A percentile compares a stretch with the other conserved stretches of the same genome.
phyloP scores from a whole-genome alignment of 106 monocot genomes.

The Apostasia shenzhenica region DNA sequence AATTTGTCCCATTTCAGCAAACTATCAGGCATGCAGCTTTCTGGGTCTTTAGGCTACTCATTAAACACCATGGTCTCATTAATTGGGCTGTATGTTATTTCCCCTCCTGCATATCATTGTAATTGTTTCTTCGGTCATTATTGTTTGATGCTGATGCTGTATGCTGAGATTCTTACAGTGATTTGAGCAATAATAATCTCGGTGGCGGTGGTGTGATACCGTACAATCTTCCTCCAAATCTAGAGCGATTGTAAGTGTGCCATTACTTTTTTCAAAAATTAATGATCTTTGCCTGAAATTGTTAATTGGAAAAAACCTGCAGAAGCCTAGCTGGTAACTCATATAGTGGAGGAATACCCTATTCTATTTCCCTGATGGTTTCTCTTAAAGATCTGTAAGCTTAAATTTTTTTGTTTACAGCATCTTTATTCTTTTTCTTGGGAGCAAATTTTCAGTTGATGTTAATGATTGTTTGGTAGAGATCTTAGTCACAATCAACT shows the following conservation, averaged over 20 bases:
- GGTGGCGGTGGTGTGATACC: slow-evolving; percentile 41
- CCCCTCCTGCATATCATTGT: not conserved
- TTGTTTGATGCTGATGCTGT: not conserved
- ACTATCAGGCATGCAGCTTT: slow-evolving; percentile 42
- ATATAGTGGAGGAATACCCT: slow-evolving; percentile 42
- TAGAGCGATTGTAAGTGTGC: slow-evolving; percentile 42
- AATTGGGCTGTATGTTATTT: slow-evolving; percentile 41
- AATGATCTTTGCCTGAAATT: not conserved
- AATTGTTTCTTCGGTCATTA: not conserved
- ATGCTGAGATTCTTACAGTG: slow-evolving; percentile 28
- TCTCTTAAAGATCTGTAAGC: slow-evolving; percentile 49
- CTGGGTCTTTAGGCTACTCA: slow-evolving; percentile 45
- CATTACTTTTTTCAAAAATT: not conserved
- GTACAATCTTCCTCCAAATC: slow-evolving; percentile 64
- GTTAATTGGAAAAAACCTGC: slow-evolving; percentile 1
- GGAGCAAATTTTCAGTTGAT: not conserved
- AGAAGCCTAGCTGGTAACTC: slow-evolving; percentile 58
- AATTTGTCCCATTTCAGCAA: slow-evolving; percentile 21
- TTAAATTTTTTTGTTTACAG: not conserved
- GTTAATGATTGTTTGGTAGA: slow-evolving; percentile 12
- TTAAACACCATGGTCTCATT: slow-evolving; percentile 40
- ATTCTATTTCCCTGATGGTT: slow-evolving; percentile 51
- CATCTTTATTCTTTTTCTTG: too few relatives aligned
- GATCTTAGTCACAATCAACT: slow-evolving; percentile 60
- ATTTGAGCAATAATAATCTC: slow-evolving; percentile 66